These are phyloP conservation scores for Tulasnella sp. DNA, from an alignment of 768 basidiomycete species.

Conservation along the genomic window DNA sequence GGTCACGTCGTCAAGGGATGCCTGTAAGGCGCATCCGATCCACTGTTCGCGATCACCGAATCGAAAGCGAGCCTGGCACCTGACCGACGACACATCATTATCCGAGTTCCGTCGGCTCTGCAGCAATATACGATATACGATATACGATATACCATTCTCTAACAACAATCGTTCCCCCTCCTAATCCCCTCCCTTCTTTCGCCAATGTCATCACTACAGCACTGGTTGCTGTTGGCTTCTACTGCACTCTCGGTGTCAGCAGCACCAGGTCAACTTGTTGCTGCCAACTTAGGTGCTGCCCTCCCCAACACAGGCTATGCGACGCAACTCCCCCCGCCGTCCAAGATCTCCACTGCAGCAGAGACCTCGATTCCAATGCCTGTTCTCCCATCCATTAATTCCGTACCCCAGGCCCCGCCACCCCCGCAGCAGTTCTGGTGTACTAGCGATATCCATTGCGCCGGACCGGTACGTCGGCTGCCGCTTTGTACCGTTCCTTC, in stretches of 20 bases:
- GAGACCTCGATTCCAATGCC: no score
- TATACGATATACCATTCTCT: no score
- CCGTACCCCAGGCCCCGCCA: constrained; percentile 43
- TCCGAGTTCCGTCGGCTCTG: no score
- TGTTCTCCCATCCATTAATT: no score
- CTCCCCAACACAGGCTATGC: constrained; percentile 22
- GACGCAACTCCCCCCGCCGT: not conserved
- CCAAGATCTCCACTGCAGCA: constrained; percentile 1
- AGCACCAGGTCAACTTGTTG: not conserved
- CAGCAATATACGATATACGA: no score
- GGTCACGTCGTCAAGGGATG: no score
- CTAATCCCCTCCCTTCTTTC: not conserved
- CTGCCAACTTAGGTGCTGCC: not conserved
- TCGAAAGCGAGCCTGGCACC: no score
- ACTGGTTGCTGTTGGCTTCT: not conserved
- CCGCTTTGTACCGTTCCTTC: not conserved
- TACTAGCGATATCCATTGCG: constrained; percentile 65
- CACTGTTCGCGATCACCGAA: no score
- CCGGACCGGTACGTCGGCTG: constrained; percentile 48
- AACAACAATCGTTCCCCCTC: no score
- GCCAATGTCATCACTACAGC: not conserved
- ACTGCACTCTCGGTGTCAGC: no score
- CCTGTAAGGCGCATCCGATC: no score
- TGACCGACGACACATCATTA: no score
- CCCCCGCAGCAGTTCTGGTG: constrained; percentile 74